Percentiles rank a stretch among this genome's conserved stretches.
Evolutionary conservation across 108 stramenopile species (phyloP).

Genomic region (Discostella pseudostelligera): DNA sequence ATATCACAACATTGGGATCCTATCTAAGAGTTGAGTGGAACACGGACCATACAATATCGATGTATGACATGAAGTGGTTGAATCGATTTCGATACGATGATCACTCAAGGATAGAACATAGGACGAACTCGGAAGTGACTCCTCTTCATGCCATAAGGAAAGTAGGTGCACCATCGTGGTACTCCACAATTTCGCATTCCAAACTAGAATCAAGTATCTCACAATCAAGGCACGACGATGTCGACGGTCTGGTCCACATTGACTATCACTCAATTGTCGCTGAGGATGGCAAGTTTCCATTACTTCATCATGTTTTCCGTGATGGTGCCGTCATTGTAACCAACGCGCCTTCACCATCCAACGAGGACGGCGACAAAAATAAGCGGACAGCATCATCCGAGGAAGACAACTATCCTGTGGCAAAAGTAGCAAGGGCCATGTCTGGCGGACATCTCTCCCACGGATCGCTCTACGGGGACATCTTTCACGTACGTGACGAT

Average conservation of each 20-base stretch:
- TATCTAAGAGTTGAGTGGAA: constrained; percentile 48
- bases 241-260: constrained; percentile 37
- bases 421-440: constrained; percentile 52
- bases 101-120: constrained; percentile 11
- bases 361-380: background rate
- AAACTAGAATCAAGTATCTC: constrained; percentile 24
- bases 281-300: constrained; percentile 24
- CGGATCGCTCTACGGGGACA: constrained; percentile 76
- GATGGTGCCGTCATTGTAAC: constrained; percentile 64
- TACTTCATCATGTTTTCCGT: constrained; percentile 47
- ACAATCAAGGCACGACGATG: constrained; percentile 6
- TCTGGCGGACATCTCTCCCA: constrained; percentile 69
- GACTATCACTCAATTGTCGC: constrained; percentile 44
- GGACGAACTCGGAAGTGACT: constrained; percentile 31
- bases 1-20: constrained; percentile 9
- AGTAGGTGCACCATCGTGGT: constrained; percentile 17
- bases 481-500: constrained; percentile 65
- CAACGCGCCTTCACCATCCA: constrained; percentile 34
- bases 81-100: constrained; percentile 41
- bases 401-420: constrained; percentile 42
- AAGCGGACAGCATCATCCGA: constrained; percentile 1
- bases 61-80: constrained; percentile 61
- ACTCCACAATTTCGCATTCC: constrained; percentile 5
- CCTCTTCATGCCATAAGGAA: constrained; percentile 23
- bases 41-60: constrained; percentile 36